Evolutionary conservation across 768 basidiomycete genomes (phyloP).

Genomic region (Boletus fagicola): DNA sequence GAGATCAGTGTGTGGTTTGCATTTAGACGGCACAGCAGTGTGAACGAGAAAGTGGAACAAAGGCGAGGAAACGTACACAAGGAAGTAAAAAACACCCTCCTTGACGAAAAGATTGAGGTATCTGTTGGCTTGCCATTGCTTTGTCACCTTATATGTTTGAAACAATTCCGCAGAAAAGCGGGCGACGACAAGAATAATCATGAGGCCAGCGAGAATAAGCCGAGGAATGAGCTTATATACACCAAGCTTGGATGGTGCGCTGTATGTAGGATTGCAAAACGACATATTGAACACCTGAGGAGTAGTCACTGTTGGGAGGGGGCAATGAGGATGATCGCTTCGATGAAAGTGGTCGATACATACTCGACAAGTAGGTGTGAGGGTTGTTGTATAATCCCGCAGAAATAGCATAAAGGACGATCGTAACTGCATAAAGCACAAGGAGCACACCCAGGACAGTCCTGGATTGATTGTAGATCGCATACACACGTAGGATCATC

Average conservation of each 20-base stretch:
- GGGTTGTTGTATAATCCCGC: conserved; percentile 8
- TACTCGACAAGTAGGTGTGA: conserved; percentile 6
- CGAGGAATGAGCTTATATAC: conserved; percentile 16
- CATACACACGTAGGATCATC: conserved; percentile 28
- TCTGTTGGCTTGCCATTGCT: conserved; percentile 10
- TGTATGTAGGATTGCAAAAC: conserved; percentile 9
- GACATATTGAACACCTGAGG: conserved; percentile 1
- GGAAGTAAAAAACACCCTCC: conserved; percentile 20
- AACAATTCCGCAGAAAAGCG: conserved; percentile 7
- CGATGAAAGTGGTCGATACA: neutral
- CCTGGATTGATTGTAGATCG: conserved; percentile 22
- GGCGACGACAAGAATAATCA: conserved; percentile 6
- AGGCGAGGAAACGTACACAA: conserved; percentile 12
- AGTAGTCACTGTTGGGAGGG: conserved; percentile 5
- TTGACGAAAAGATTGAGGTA: conserved; percentile 14
- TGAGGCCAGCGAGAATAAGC: conserved; percentile 10
- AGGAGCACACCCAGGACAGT: conserved; percentile 8
- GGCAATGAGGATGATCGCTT: neutral
- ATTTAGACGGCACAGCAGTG: too few species aligned
- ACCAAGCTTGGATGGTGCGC: neutral
- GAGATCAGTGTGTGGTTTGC: neutral
- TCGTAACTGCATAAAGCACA: neutral
- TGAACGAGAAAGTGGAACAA: neutral
- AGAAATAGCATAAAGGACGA: conserved; percentile 1
- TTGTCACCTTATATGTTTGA: conserved; percentile 11